phyloP scores from a whole-genome alignment of 805 yeast species.

The Lipomyces kockii region DNA sequence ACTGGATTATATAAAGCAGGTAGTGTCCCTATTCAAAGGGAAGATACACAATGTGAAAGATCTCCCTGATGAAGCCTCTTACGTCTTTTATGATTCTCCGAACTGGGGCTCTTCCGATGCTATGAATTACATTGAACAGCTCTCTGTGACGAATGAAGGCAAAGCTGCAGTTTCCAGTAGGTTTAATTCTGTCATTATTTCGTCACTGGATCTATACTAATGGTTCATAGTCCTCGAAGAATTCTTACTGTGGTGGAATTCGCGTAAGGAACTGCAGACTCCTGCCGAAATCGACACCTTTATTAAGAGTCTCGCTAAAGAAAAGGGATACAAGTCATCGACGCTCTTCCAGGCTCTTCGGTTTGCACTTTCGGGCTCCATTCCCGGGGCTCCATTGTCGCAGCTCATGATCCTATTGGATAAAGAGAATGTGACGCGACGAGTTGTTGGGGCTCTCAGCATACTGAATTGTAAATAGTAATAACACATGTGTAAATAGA shows the following conservation, averaged over 20 bases:
- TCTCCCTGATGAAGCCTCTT: conserved; percentile 26
- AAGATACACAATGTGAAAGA: conserved; percentile 18
- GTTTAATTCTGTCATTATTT: background rate
- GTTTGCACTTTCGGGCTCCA: conserved; percentile 30
- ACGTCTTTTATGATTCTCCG: conserved; percentile 19
- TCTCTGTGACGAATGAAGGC: conserved; percentile 10
- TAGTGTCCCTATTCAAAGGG: conserved; percentile 24
- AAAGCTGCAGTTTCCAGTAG: conserved; percentile 13
- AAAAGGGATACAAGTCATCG: conserved; percentile 5
- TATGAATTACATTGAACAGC: conserved; percentile 12
- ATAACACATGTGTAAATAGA: conserved; percentile 11
- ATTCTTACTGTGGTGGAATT: conserved; percentile 18
- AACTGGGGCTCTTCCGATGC: conserved; percentile 17
- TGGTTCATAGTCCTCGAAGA: conserved; percentile 9
- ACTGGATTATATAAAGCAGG: conserved; percentile 14
- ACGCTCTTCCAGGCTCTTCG: conserved; percentile 29
- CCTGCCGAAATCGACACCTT: conserved; percentile 10
- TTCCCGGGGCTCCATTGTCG: conserved; percentile 35
- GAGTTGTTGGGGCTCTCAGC: conserved; percentile 16
- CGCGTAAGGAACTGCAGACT: background rate
- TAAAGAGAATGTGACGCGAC: conserved; percentile 15
- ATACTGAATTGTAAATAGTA: conserved; percentile 12
- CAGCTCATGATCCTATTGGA: conserved; percentile 26
- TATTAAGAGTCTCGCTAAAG: conserved; percentile 8
- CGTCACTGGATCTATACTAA: background rate